A percentile compares a stretch with the other conserved stretches of the same genome.
These are phyloP conservation scores for Leishmania braziliensis DNA, from an alignment of 208 protist species.

Conservation along the genomic window DNA sequence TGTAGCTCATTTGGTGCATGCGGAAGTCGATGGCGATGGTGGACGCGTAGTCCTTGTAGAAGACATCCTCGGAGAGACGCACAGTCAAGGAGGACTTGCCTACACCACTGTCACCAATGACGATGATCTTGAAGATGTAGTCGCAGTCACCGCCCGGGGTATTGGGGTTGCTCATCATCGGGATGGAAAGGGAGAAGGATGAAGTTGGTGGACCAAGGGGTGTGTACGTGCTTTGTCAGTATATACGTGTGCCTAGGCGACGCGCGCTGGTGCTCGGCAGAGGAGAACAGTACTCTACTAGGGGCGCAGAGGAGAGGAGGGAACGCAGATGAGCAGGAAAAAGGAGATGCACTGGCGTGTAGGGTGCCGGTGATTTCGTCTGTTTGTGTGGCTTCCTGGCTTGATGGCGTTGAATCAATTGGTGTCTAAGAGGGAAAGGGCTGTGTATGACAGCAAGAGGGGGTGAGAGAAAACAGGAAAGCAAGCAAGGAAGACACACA, in stretches of 20 bases:
- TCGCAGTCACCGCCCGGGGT: constrained; percentile 87
- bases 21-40: constrained; percentile 93
- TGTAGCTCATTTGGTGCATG: constrained; percentile 91
- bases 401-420: too few species aligned
- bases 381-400: background rate
- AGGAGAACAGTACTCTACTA: background rate
- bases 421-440: background rate
- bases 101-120: constrained; percentile 92
- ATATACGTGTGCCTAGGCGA: background rate
- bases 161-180: constrained; percentile 25
- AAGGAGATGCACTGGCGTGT: background rate
- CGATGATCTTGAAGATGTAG: constrained; percentile 96
- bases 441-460: too few species aligned
- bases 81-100: constrained; percentile 92
- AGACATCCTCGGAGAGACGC: constrained; percentile 92
- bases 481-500: background rate
- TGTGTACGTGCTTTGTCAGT: background rate
- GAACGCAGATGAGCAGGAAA: background rate
- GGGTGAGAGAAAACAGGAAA: too few species aligned
- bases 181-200: background rate
- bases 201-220: background rate
- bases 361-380: too few species aligned
- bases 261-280: background rate
- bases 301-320: background rate
- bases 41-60: constrained; percentile 89